These are phyloP conservation scores for Chlorella sp. DNA, from an alignment of 139 green algal species.

Conservation along the genomic window DNA sequence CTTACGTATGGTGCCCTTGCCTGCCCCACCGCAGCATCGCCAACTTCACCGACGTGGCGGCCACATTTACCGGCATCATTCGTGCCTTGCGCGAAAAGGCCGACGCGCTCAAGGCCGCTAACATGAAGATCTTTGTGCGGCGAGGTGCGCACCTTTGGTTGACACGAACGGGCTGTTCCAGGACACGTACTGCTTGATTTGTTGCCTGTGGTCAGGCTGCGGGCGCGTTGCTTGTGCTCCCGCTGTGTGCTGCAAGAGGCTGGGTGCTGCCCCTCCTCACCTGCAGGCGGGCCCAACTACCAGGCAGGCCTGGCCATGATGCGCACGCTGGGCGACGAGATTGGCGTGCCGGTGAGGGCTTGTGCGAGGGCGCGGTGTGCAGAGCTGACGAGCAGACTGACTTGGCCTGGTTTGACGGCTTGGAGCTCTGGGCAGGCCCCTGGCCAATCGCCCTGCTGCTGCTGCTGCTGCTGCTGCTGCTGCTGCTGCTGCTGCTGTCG, in stretches of 20 bases:
- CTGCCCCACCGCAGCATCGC: slow-evolving; percentile 73
- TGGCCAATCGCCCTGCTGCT: no score
- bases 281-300: slow-evolving; percentile 87
- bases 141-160: slow-evolving; percentile 52
- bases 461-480: no score
- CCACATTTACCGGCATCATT: slow-evolving; percentile 96
- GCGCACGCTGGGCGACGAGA: slow-evolving; percentile 74
- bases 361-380: not conserved
- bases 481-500: no score
- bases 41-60: slow-evolving; percentile 97
- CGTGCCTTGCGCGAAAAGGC: slow-evolving; percentile 54
- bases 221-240: no score
- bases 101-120: slow-evolving; percentile 69
- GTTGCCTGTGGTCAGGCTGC: no score
- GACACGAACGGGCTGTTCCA: not conserved
- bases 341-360: slow-evolving; percentile 78
- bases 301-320: slow-evolving; percentile 82
- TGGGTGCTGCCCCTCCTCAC: not conserved
- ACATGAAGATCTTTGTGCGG: slow-evolving; percentile 89
- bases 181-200: no score
- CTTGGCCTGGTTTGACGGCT: not conserved
- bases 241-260: not conserved
- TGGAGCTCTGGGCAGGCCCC: no score
- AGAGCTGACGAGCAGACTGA: no score
- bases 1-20: no score